Percentiles rank a stretch among this genome's conserved stretches.
phyloP scores from a whole-genome alignment of 176 grass and related monocot species.

The Dendrocalamus sinicus region DNA sequence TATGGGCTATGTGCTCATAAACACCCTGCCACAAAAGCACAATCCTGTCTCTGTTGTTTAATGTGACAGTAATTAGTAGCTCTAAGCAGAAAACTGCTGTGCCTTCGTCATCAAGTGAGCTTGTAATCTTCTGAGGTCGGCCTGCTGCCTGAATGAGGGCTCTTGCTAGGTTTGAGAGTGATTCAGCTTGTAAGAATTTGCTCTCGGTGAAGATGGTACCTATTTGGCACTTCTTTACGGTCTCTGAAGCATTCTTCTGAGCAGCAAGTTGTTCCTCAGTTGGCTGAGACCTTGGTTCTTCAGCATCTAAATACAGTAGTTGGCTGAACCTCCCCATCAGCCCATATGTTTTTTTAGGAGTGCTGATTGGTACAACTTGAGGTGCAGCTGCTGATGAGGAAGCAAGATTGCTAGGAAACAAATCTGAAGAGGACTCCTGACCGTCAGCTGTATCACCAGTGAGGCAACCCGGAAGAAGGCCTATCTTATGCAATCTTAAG shows the following conservation, averaged over 20 bases:
- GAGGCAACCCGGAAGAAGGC: slow-evolving; percentile 71
- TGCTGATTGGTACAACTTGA: slow-evolving; percentile 59
- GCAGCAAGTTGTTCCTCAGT: slow-evolving; percentile 89
- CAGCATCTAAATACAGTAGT: slow-evolving; percentile 76
- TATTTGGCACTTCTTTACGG: slow-evolving; percentile 83
- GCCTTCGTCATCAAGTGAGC: slow-evolving; percentile 82
- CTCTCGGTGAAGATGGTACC: slow-evolving; percentile 89
- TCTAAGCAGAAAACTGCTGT: slow-evolving; percentile 92
- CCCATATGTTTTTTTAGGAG: slow-evolving; percentile 72
- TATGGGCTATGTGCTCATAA: slow-evolving; percentile 91
- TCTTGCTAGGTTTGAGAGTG: slow-evolving; percentile 70
- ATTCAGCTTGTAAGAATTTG: slow-evolving; percentile 95
- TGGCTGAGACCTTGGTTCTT: slow-evolving; percentile 80
- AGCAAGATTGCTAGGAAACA: slow-evolving; percentile 48
- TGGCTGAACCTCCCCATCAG: slow-evolving; percentile 97
- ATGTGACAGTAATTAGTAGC: slow-evolving; percentile 84
- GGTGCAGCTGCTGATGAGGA: slow-evolving; percentile 47
- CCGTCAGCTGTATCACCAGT: slow-evolving; percentile 65
- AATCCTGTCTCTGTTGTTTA: slow-evolving; percentile 98
- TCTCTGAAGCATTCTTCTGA: slow-evolving; percentile 72
- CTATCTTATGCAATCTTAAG: slow-evolving; percentile 81
- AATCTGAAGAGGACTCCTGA: slow-evolving; percentile 70
- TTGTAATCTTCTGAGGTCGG: slow-evolving; percentile 74
- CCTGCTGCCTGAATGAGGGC: slow-evolving; percentile 79
- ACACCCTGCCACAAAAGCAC: slow-evolving; percentile 87